Evolutionary conservation across 2,329 filamentous ascomycete genomes (phyloP), one percentile per base, ranked within the genome.

Genomic region (Decorospora gaudefroyi): DNA sequence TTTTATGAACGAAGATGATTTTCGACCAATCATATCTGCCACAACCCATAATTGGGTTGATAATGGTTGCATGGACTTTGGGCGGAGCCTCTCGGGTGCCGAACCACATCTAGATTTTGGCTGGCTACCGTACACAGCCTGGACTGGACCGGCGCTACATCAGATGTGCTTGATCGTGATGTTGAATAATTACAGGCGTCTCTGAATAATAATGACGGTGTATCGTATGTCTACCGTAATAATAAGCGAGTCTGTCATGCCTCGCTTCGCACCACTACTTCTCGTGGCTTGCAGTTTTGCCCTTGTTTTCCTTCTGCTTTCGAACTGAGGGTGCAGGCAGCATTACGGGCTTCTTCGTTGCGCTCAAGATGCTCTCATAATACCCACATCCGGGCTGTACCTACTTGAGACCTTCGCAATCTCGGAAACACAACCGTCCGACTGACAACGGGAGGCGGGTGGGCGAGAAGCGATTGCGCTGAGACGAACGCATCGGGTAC

Each of bases 161-260:
- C 41, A 47, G 41, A 48, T 42, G 47, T 50, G 47, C 48, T 49
- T 27, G 43, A 49, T 54, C 35, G 39, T 25, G 27, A 42, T 23
- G 42, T 40, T 11, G 30, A 23, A 19, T 13, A 23, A n/a, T 39
- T 34, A 25, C 32, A 32, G 28, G 23, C 26, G 31, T 39, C 19
- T n/a, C 25, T 18, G 28, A 33, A 22, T 33, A 23, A 19, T 13
- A 23, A n/a, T 39, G 32, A 25, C 32, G 29, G 28, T 17, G 27
- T 30, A 9, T 25, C 26, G 16, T 48, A 47, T 42, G 42, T 12
- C 28, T 43, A 46, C n/a, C n/a, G n/a, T n/a, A n/a, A n/a, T n/a
- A n/a, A n/a, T n/a, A n/a, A 17, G 30, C 43, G 23, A 47, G 22
- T 37, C 23, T 21, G 31, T 6, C 22, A 26, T n/a, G 21, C 8